These are phyloP conservation scores for Candida dajiaensis DNA, from an alignment of 805 yeast genomes.

Conservation along the genomic window DNA sequence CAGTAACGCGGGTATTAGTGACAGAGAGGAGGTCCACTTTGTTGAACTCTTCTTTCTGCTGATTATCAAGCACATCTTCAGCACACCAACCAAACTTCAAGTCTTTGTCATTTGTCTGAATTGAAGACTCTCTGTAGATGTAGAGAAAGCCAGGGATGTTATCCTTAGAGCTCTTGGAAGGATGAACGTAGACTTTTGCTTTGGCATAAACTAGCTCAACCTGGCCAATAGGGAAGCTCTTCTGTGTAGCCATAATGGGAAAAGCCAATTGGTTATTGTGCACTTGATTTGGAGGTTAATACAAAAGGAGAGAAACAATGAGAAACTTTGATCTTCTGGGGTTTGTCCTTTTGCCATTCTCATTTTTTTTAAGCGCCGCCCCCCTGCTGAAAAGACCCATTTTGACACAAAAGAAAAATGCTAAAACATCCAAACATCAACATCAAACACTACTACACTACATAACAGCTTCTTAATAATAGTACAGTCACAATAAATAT, in stretches of 20 bases:
- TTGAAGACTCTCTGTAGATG: conserved; percentile 47
- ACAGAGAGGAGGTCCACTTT: conserved; percentile 38
- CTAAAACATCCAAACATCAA: no score
- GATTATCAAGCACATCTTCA: conserved; percentile 40
- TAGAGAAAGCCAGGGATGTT: conserved; percentile 76
- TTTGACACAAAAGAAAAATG: background rate
- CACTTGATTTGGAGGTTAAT: no score
- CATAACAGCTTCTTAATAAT: background rate
- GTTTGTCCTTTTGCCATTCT: background rate
- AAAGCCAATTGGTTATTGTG: no score
- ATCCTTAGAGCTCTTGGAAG: conserved; percentile 64
- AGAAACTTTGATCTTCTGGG: no score
- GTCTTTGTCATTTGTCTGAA: conserved; percentile 41
- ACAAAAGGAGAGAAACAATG: no score
- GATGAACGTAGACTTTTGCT: conserved; percentile 79
- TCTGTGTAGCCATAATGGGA: background rate
- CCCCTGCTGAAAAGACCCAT: no score
- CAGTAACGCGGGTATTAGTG: conserved; percentile 1
- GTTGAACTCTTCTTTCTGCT: conserved; percentile 41
- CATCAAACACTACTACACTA: background rate
- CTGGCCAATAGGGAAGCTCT: conserved; percentile 13
- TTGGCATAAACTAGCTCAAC: conserved; percentile 36
- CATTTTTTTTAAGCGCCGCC: no score
- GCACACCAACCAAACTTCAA: conserved; percentile 66
- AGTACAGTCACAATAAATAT: background rate